Base-by-base conservation (phyloP, 2,329 filamentous ascomycete species). In the Aphanocladium album region DNA sequence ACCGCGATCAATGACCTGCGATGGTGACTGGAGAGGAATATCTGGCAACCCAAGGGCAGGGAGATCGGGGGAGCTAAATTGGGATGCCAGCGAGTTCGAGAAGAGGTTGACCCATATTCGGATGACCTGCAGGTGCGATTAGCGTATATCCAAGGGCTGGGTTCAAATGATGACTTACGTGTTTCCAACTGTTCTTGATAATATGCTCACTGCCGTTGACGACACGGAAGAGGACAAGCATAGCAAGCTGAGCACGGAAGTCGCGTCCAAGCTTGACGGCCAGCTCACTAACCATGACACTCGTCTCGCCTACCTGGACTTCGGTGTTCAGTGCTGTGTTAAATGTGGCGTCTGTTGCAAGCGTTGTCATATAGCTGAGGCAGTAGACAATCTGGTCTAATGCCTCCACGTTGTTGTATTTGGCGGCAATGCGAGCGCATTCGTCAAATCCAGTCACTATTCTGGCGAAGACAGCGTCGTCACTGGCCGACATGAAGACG, bases 401-500 rank as follows among this genome's bases (percentile, higher is more conserved):
- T 37, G 91, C 93, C 66, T 96, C 93, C 1, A 84, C 89, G 67
- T 96, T 82, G 14, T 84, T 84, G 73, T 97, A 93, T 69, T 87
- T 90, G 8, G 91, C 87, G 6, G 95, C 93, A 66, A 99, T 96
- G 62, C 91, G 89, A 19, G 95, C 93, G 72, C 93, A 98, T 73
- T 99, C 93, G 68, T 96, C 91, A 69, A 99, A 99, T 1, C 95
- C 95, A 52, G 90, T 90, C 30, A 98, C 91, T 19, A 99, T 90
- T 62, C 95, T 86, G 39, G 91, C 91, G 71, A 96, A 99, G 3
- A 99, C 95, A 0, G 93, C 83, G 72, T 99, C 95, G 70, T 99
- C 96, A 0, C 92, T 96, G 17, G 96, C 96, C 39, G 93, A 98
- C 89, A 98, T 96, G 78, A 99, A 99, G 3, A 99, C 95, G 71